Evolutionary conservation across 1,139 yeast genomes (phyloP), one percentile per base, ranked within the genome.

Genomic region (Petasospora rhodanensis): DNA sequence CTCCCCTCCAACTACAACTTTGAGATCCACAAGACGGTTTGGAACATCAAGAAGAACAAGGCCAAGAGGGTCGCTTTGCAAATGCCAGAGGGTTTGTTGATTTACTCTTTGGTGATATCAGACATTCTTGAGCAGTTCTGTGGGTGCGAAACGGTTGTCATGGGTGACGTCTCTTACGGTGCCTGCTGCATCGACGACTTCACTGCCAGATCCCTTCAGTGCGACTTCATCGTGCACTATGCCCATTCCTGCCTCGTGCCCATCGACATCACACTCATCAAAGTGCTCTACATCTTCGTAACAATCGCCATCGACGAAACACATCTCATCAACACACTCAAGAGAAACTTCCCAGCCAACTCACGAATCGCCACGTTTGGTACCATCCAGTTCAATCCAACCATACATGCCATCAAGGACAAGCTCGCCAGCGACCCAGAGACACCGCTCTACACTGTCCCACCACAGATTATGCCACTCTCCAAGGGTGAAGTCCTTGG

Each of bases 121-220:
- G 99, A 91, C 58, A 91, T 91, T 19, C 57, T 91, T 24, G 96
- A 87, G 54, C 96, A 89, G 58, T 89, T 91, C 51, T 87, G 96
- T 54, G 62, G 65, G 6, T 91, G 82, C 31, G 96, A 89, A 52
- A 84, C 91, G 0, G 68, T 93, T 1, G 94, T 91, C 5, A 93
- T 91, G 98, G 99, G 99, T 2, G 99, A 91, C 58, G 98, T 91
- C 1, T 86, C 96, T 0, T 91, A 91, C 52, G 99, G 99, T 21
- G 99, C 99, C 0, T 91, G 99, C 55, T 91, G 99, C 60, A 87
- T 91, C 33, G 99, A 91, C 56, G 99, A 91, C 55, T 91, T 71
- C 54, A 89, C 98, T 0, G 98, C 99, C 4, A 66, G 89, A 40
- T 79, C 97, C 0, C 62, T 91, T 28, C 95, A 84, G 35, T 93